Evolutionary conservation across 2,329 filamentous ascomycete species (phyloP).

Genomic region (Hyphodiscus sp.): DNA sequence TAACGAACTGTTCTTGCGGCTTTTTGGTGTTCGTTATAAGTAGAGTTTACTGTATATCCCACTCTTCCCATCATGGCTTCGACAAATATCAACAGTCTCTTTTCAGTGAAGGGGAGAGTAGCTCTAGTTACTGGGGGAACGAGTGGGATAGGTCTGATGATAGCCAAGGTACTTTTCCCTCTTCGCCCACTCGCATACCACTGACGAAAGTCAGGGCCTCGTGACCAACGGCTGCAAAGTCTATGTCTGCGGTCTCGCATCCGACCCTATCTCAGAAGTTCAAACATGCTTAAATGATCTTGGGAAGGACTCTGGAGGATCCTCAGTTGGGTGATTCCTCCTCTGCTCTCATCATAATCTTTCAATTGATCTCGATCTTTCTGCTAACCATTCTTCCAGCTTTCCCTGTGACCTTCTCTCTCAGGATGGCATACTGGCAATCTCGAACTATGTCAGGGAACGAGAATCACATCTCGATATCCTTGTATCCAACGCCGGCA

Average conservation of each 20-base stretch:
- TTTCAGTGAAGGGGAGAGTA: slow-evolving; percentile 37
- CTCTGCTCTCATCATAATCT: slow-evolving; percentile 2
- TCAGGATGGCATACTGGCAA: slow-evolving; percentile 35
- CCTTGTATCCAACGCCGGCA: slow-evolving; percentile 43
- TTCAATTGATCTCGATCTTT: neutral
- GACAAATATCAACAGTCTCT: slow-evolving; percentile 39
- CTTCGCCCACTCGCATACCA: neutral
- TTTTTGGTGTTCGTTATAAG: no score
- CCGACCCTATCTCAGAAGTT: slow-evolving; percentile 34
- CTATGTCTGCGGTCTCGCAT: slow-evolving; percentile 37
- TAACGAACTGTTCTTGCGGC: no score
- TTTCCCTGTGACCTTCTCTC: slow-evolving; percentile 34
- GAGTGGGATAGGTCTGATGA: slow-evolving; percentile 42
- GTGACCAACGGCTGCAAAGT: slow-evolving; percentile 41
- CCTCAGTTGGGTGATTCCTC: slow-evolving; percentile 32
- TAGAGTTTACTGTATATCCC: no score
- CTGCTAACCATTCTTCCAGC: slow-evolving; percentile 12
- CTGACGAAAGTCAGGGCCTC: slow-evolving; percentile 30
- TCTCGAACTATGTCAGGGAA: slow-evolving; percentile 30
- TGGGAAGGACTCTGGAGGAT: slow-evolving; percentile 32
- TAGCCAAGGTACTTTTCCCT: slow-evolving; percentile 32
- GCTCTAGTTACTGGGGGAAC: slow-evolving; percentile 39
- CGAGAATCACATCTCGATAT: slow-evolving; percentile 39
- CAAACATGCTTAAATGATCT: slow-evolving; percentile 35
- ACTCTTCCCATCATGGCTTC: slow-evolving; percentile 32